Evolutionary conservation across 2,329 filamentous ascomycete genomes (phyloP), one percentile per base, ranked within the genome.

Genomic region (Hypomyces rosellus): DNA sequence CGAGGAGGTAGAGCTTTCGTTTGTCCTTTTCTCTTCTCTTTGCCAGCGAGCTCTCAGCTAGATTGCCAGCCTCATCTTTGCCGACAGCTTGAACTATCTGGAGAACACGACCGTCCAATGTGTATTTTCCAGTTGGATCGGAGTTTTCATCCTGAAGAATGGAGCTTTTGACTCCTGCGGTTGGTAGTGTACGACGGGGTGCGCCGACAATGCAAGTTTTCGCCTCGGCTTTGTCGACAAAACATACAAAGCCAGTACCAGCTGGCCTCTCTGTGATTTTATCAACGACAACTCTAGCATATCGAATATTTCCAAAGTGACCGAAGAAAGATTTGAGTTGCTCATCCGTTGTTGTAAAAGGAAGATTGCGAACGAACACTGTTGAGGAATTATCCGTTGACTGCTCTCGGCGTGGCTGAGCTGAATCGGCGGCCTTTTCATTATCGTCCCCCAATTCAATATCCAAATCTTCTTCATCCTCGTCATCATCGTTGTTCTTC

Each of bases 181-280:
- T 57, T 1, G 70, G 60, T 16, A 75, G 69, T 52, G 75, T 70
- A 30, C 73, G 68, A 22, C 78, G 81, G 1, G 93, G 93, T 2
- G 90, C 88, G 13, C 75, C 77, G 56, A 83, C 85, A 54, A 96
- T 74, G 64, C 93, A 97, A 16, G 75, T 68, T 63, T 85, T 82
- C 57, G 85, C 88, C 63, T 96, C 89, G 16, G 86, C 81, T 36
- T 76, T 72, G 45, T 86, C 84, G 69, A 85, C 85, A 71, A 99
- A 99, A 71, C 89, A 95, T 30, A 97, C 92, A 62, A 99, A 99
- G 4, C 86, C 93, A 33, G 92, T 97, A 22, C 93, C 93, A 44
- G 88, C 89, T 2, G 93, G 89, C 46, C 89, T 85, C 59, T 91
- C 90, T 0, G 89, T 96, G 20, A 83, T 81, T 43, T 78, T 85